These are phyloP conservation scores for Albizia julibrissin DNA, from an alignment of 306 rosid genomes.

Conservation along the genomic window DNA sequence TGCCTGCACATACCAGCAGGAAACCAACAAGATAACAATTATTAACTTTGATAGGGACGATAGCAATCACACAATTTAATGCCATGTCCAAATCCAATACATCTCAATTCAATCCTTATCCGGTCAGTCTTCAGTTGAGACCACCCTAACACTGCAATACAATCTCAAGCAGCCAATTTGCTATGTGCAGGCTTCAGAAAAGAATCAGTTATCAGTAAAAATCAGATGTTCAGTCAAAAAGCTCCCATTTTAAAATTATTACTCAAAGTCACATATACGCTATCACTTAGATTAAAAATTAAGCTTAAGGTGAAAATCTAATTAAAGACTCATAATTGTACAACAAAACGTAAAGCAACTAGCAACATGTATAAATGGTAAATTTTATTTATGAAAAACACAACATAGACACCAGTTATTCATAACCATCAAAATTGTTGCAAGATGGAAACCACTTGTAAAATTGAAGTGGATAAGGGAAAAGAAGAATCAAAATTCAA, in stretches of 20 bases:
- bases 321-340: background rate
- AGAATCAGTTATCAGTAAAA: background rate
- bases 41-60: background rate
- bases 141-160: background rate
- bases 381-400: background rate
- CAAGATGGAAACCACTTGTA: background rate
- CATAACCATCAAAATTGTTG: background rate
- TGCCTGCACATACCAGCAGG: slow-evolving; percentile 61
- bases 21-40: slow-evolving; percentile 21
- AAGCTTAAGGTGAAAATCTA: background rate
- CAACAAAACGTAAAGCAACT: background rate
- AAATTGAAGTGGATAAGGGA: background rate
- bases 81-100: background rate
- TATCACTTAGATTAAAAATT: background rate
- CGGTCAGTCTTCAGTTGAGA: background rate
- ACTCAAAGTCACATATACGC: background rate
- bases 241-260: background rate
- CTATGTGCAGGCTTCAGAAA: background rate
- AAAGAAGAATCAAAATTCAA: slow-evolving; percentile 17
- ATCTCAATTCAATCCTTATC: background rate
- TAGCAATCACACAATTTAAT: background rate
- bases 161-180: background rate
- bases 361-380: background rate
- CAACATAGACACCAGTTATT: background rate
- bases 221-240: background rate